Percentiles rank a stretch among this genome's conserved stretches.
These are phyloP conservation scores for Cyclotella baltica DNA, from an alignment of 108 stramenopile species.

Conservation along the genomic window DNA sequence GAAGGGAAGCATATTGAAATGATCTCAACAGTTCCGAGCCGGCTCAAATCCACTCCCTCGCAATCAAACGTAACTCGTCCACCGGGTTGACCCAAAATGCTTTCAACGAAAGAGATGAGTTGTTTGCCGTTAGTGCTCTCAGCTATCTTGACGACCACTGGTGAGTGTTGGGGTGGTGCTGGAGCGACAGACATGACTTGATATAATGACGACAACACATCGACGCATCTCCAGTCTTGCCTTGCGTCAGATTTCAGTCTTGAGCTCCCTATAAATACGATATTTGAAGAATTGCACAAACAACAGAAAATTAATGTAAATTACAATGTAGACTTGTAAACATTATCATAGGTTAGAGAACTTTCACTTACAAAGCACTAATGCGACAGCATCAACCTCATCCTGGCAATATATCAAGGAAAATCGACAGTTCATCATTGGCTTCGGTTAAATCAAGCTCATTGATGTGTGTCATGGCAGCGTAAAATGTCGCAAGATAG, in stretches of 20 bases:
- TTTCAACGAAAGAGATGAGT: constrained; percentile 16
- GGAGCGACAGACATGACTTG: not conserved
- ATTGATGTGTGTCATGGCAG: constrained; percentile 85
- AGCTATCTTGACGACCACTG: not conserved
- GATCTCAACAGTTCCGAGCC: constrained; percentile 44
- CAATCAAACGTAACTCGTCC: constrained; percentile 45
- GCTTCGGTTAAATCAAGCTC: constrained; percentile 73
- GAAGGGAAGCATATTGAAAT: constrained; percentile 38
- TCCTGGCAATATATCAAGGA: constrained; percentile 27
- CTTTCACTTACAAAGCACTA: no score
- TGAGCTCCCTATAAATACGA: no score
- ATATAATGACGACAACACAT: no score
- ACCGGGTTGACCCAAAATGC: constrained; percentile 2
- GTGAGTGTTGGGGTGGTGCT: not conserved
- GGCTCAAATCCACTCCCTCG: constrained; percentile 51
- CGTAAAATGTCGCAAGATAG: constrained; percentile 88
- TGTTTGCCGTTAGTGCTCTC: not conserved
- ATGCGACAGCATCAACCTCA: no score
- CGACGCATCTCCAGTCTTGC: no score
- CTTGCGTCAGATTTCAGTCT: no score
- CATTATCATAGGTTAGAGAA: no score
- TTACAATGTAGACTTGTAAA: no score
- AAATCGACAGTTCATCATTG: constrained; percentile 51
- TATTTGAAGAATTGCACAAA: no score
- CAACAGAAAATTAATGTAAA: no score